A percentile compares a stretch with the other conserved stretches of the same genome.
These are phyloP conservation scores for Mucor saturninus DNA, from an alignment of 371 early-diverging fungal genomes.

Conservation along the genomic window DNA sequence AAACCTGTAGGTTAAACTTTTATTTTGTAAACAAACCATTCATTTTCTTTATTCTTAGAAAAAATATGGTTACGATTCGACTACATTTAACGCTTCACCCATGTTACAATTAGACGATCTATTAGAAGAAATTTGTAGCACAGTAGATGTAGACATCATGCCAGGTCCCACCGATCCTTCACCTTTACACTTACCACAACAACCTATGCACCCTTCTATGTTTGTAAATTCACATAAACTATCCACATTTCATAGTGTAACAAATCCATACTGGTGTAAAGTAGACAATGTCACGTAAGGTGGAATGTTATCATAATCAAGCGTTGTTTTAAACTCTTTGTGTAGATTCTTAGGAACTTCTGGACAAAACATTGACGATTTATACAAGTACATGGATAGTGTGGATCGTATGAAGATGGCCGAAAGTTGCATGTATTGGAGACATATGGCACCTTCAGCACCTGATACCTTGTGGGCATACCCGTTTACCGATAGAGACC, in stretches of 20 bases:
- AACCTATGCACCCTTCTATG: conserved; percentile 71
- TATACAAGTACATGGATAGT: conserved; percentile 65
- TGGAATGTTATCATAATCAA: not conserved
- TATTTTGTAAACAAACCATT: not conserved
- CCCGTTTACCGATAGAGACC: conserved; percentile 85
- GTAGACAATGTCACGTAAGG: conserved; percentile 67
- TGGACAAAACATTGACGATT: conserved; percentile 90
- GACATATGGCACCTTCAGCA: conserved; percentile 88
- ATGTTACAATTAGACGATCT: conserved; percentile 58
- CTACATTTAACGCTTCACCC: conserved; percentile 50
- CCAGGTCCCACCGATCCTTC: conserved; percentile 86
- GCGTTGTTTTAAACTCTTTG: not conserved
- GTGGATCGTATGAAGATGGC: conserved; percentile 73
- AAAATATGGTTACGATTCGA: conserved; percentile 62
- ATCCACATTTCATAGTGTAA: conserved; percentile 58
- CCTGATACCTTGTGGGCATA: conserved; percentile 95
- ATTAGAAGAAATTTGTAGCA: conserved; percentile 64
- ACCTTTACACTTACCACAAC: conserved; percentile 81
- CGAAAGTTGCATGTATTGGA: conserved; percentile 73
- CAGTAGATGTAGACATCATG: conserved; percentile 80
- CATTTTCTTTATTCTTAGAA: conserved; percentile 26
- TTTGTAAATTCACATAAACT: conserved; percentile 61
- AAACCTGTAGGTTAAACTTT: conserved; percentile 28
- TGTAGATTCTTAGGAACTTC: conserved; percentile 74
- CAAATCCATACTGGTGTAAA: conserved; percentile 44